These are phyloP conservation scores for Amesomyces nigricolor DNA, from an alignment of 2,329 filamentous ascomycete species.

Conservation along the genomic window DNA sequence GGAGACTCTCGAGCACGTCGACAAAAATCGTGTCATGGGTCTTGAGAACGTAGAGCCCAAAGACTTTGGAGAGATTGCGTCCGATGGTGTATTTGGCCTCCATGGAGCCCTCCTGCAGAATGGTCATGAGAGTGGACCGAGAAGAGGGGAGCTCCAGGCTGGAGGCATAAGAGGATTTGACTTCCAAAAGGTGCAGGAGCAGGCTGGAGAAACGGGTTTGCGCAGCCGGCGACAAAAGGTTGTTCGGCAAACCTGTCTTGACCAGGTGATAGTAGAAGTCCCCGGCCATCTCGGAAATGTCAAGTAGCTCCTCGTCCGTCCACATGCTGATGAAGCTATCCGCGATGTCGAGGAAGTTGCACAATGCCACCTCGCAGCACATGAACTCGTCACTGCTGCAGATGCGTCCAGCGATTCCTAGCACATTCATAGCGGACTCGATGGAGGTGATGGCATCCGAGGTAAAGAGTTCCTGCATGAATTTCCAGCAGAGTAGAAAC, in stretches of 20 bases:
- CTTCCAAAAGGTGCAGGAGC: slow-evolving; percentile 62
- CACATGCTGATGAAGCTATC: slow-evolving; percentile 58
- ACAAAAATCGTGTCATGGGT: slow-evolving; percentile 79
- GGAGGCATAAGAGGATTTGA: slow-evolving; percentile 61
- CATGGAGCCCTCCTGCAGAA: slow-evolving; percentile 63
- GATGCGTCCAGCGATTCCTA: slow-evolving; percentile 47
- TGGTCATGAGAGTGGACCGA: slow-evolving; percentile 66
- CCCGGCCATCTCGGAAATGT: slow-evolving; percentile 60
- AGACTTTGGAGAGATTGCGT: slow-evolving; percentile 64
- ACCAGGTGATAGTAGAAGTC: slow-evolving; percentile 79
- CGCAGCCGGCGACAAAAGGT: slow-evolving; percentile 62
- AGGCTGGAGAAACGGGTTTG: slow-evolving; percentile 63
- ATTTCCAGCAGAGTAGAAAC: slow-evolving; percentile 45
- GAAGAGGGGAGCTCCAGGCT: slow-evolving; percentile 52
- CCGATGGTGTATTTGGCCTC: slow-evolving; percentile 72
- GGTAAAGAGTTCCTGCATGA: slow-evolving; percentile 48
- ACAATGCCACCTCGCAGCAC: slow-evolving; percentile 68
- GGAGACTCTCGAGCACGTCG: slow-evolving; percentile 76
- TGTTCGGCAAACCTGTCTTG: slow-evolving; percentile 58
- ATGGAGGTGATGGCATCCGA: slow-evolving; percentile 48
- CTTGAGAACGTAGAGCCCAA: slow-evolving; percentile 74
- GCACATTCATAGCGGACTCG: slow-evolving; percentile 42
- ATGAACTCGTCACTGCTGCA: slow-evolving; percentile 56
- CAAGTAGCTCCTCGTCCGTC: slow-evolving; percentile 48
- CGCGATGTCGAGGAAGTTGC: slow-evolving; percentile 63